Evolutionary conservation across 2,329 filamentous ascomycete genomes (phyloP).

Genomic region (Hymenoscyphus fructigenus): DNA sequence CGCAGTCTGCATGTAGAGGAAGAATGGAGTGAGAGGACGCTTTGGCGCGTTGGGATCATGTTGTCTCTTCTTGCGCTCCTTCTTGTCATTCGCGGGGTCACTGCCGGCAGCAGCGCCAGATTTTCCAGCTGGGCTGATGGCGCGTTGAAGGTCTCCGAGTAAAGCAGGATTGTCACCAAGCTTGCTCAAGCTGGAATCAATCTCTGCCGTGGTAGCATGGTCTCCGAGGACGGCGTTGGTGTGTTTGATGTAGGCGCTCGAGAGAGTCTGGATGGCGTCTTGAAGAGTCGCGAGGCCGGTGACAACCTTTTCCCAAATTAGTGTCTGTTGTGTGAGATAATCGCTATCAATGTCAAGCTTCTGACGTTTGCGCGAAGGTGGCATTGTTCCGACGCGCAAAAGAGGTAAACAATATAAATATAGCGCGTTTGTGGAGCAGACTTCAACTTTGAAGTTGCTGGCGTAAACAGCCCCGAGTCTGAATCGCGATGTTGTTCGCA

Average conservation of each 20-base stretch:
- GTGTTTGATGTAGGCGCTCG: conserved; percentile 83
- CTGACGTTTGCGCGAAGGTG: conserved; percentile 20
- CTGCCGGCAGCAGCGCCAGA: conserved; percentile 37
- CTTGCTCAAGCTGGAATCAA: conserved; percentile 49
- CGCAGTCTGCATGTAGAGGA: conserved; percentile 89
- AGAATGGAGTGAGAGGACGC: conserved; percentile 90
- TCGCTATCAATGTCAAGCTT: conserved; percentile 19
- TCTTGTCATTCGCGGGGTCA: conserved; percentile 65
- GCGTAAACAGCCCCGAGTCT: conserved; percentile 18
- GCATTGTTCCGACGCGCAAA: conserved; percentile 27
- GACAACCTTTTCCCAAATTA: conserved; percentile 58
- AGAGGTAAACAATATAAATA: conserved; percentile 12
- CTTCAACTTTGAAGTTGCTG: conserved; percentile 18
- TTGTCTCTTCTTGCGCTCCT: conserved; percentile 84
- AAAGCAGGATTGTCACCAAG: conserved; percentile 44
- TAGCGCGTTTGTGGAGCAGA: conserved; percentile 16
- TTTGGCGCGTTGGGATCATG: conserved; percentile 94
- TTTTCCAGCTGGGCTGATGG: conserved; percentile 36
- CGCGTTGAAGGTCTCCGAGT: conserved; percentile 35
- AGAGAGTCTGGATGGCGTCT: conserved; percentile 74
- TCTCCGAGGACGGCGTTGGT: conserved; percentile 78
- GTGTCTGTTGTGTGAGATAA: conserved; percentile 27
- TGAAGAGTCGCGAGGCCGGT: conserved; percentile 77
- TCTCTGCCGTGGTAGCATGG: conserved; percentile 45
- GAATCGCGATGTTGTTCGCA: conserved; percentile 26